These are phyloP conservation scores for Leishmania amazonensis DNA, from an alignment of 208 protist genomes.

Conservation along the genomic window DNA sequence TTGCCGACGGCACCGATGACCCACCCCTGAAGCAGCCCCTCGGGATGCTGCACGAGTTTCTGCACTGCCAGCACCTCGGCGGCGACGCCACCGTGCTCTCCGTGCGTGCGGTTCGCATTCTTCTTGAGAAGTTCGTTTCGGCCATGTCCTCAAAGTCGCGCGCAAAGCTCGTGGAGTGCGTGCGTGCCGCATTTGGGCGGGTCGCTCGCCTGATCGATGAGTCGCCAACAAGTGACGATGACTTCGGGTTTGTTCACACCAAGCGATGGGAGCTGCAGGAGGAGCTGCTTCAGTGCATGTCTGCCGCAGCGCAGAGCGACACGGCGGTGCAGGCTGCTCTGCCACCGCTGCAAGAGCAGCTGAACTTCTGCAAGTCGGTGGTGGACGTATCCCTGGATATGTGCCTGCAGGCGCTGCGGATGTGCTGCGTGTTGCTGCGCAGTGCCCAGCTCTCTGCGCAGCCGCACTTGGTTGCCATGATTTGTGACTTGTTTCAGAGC, in stretches of 20 bases:
- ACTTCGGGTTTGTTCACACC: constrained; percentile 40
- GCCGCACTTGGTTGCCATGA: constrained; percentile 22
- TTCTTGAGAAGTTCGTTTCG: constrained; percentile 70
- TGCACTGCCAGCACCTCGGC: constrained; percentile 28
- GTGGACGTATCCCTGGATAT: constrained; percentile 71
- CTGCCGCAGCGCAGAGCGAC: constrained; percentile 33
- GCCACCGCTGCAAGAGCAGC: constrained; percentile 54
- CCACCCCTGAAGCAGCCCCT: constrained; percentile 14
- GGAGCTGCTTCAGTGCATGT: constrained; percentile 79
- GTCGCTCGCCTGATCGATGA: neutral
- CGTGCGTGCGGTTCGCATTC: constrained; percentile 55
- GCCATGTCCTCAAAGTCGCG: constrained; percentile 12
- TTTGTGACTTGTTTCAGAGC: constrained; percentile 33
- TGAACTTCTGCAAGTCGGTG: constrained; percentile 65
- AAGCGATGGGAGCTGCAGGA: constrained; percentile 67
- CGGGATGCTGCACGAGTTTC: constrained; percentile 23
- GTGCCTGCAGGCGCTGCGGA: constrained; percentile 64
- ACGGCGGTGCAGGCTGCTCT: constrained; percentile 30
- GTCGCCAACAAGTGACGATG: neutral
- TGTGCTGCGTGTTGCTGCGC: constrained; percentile 60
- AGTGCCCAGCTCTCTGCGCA: constrained; percentile 19
- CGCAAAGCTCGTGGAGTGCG: constrained; percentile 20
- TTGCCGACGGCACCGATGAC: constrained; percentile 27
- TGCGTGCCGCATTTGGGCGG: constrained; percentile 6
- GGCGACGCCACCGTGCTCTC: constrained; percentile 82